Evolutionary conservation across 73 alveolate species (phyloP).

Genomic region (Paramecium pentaurelia): DNA sequence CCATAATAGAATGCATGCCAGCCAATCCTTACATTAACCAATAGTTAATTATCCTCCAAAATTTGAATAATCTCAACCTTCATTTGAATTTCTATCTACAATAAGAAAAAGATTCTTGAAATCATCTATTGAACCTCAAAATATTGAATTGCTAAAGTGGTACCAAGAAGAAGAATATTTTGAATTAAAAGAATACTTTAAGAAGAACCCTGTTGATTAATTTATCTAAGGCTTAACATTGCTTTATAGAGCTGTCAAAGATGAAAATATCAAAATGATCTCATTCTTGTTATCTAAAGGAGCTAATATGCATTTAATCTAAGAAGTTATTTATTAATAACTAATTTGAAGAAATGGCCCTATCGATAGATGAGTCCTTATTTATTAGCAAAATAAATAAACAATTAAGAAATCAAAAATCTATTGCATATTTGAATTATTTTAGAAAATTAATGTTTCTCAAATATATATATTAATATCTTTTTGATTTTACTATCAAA

Average conservation of each 20-base stretch:
- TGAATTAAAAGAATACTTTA: not conserved
- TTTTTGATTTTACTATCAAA: not conserved
- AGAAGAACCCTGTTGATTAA: not conserved
- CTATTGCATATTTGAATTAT: not conserved
- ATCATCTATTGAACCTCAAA: not conserved
- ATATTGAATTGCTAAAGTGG: not conserved
- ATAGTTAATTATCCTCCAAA: not conserved
- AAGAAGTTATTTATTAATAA: not conserved
- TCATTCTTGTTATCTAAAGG: not conserved
- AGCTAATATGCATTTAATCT: not conserved
- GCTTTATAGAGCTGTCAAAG: not conserved
- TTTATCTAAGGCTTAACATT: not conserved
- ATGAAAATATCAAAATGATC: not conserved
- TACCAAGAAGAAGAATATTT: not conserved
- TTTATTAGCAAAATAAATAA: not conserved
- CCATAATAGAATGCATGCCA: not conserved
- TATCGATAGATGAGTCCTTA: not conserved
- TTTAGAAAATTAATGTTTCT: not conserved
- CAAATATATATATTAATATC: not conserved
- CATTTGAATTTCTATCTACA: not conserved
- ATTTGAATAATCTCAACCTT: not conserved
- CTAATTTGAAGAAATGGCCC: constrained; percentile 27
- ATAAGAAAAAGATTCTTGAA: not conserved
- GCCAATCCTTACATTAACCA: not conserved
- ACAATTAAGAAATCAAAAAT: not conserved